These are phyloP conservation scores for Penicillium vulpinum DNA, from an alignment of 2,329 filamentous ascomycete species.

Conservation along the genomic window DNA sequence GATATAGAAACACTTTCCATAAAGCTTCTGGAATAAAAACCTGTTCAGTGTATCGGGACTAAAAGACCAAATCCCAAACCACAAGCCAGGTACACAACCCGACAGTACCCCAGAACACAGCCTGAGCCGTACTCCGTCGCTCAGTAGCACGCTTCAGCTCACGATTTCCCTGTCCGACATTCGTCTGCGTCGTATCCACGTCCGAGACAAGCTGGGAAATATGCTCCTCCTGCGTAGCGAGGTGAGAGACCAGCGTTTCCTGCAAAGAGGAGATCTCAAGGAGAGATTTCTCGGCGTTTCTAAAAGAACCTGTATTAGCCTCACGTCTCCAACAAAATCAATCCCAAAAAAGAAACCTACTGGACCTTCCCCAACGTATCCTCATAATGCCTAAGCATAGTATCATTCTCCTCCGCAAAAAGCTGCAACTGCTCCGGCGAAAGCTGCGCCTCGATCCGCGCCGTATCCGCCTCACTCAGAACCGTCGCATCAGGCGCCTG, in stretches of 20 bases:
- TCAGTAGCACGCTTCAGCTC: constrained; percentile 82
- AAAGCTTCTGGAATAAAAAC: neutral
- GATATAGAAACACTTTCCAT: neutral
- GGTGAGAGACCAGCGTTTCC: constrained; percentile 80
- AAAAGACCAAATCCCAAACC: constrained; percentile 72
- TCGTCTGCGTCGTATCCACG: constrained; percentile 76
- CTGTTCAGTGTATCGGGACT: neutral
- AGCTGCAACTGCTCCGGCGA: constrained; percentile 85
- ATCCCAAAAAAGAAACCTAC: constrained; percentile 54
- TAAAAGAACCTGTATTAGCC: constrained; percentile 38
- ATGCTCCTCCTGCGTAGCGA: constrained; percentile 80
- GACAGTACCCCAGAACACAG: constrained; percentile 78
- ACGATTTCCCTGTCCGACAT: constrained; percentile 85
- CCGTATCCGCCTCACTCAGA: constrained; percentile 35
- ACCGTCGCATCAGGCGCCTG: constrained; percentile 30
- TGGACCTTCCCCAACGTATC: constrained; percentile 91
- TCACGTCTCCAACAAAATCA: neutral
- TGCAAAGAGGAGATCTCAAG: constrained; percentile 92
- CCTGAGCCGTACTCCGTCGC: constrained; percentile 69
- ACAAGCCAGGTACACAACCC: constrained; percentile 73
- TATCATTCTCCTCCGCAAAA: constrained; percentile 89
- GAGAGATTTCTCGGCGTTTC: constrained; percentile 84
- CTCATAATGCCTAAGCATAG: constrained; percentile 91
- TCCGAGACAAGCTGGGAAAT: constrained; percentile 88
- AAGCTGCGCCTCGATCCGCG: constrained; percentile 58